These are phyloP conservation scores for Trichomonascaceae sp. DNA, from an alignment of 1,139 yeast genomes.

Conservation along the genomic window DNA sequence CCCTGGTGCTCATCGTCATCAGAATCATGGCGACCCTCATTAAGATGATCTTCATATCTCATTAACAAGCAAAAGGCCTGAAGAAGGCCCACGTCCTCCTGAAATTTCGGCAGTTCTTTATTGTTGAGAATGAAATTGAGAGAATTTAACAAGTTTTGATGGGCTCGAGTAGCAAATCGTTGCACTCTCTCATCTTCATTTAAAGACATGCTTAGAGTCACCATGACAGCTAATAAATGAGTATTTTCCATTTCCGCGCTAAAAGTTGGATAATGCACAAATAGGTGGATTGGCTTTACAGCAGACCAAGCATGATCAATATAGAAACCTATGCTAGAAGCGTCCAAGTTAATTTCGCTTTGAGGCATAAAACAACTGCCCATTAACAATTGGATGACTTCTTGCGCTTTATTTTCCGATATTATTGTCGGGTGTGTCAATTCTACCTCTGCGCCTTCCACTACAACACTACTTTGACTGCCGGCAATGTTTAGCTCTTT, in stretches of 20 bases:
- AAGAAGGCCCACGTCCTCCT: slow-evolving; percentile 20
- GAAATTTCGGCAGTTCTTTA: slow-evolving; percentile 8
- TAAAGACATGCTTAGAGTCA: slow-evolving; percentile 37
- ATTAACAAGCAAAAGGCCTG: slow-evolving; percentile 27
- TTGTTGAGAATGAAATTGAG: slow-evolving; percentile 13
- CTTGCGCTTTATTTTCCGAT: slow-evolving; percentile 3
- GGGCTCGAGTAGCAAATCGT: slow-evolving; percentile 18
- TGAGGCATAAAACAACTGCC: background rate
- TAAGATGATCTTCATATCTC: slow-evolving; percentile 25
- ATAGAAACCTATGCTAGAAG: slow-evolving; percentile 17
- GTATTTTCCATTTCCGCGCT: slow-evolving; percentile 31
- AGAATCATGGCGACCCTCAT: slow-evolving; percentile 6
- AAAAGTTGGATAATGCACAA: slow-evolving; percentile 40
- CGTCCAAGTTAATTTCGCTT: slow-evolving; percentile 6
- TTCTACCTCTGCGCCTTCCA: slow-evolving; percentile 3
- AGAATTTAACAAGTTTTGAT: slow-evolving; percentile 12
- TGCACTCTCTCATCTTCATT: slow-evolving; percentile 14
- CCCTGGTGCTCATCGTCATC: slow-evolving; percentile 9
- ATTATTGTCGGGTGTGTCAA: slow-evolving; percentile 2
- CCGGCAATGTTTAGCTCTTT: slow-evolving; percentile 4
- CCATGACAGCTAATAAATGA: slow-evolving; percentile 33
- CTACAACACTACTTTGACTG: background rate
- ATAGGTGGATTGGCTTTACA: slow-evolving; percentile 20
- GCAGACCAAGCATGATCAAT: slow-evolving; percentile 23
- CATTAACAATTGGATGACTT: background rate